A percentile compares a stretch with the other conserved stretches of the same genome.
Conservation (phyloP, 2,329 filamentous ascomycete species). For the Epichloe typhina region DNA sequence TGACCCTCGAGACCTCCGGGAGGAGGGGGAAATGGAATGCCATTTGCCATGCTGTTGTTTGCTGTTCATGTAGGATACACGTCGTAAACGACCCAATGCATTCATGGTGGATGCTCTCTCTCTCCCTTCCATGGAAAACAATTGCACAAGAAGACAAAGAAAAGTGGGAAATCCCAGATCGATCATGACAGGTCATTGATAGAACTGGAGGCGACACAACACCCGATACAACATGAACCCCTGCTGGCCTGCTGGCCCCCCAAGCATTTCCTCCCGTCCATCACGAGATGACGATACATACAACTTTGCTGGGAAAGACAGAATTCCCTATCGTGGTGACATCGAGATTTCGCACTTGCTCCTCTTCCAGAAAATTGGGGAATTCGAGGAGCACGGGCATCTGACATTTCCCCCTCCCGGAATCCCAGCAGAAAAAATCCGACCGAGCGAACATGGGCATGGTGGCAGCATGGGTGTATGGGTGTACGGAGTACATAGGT, state of each 20-base stretch:
- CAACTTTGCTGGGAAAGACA: not conserved
- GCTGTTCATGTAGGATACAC: not conserved
- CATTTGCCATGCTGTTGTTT: not conserved
- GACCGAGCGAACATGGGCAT: too few relatives aligned
- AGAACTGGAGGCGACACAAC: not conserved
- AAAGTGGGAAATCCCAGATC: not conserved
- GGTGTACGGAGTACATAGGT: too few relatives aligned
- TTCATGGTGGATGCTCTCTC: not conserved
- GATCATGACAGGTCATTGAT: not conserved
- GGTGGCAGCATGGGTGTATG: too few relatives aligned
- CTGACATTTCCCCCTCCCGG: not conserved
- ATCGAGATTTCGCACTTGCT: not conserved
- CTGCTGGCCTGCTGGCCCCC: too few relatives aligned
- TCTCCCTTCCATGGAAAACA: not conserved
- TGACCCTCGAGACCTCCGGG: too few relatives aligned
- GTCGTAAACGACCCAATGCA: not conserved
- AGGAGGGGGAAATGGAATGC: not conserved
- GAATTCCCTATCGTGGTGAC: not conserved
- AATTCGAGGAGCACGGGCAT: not conserved
- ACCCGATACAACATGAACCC: too few relatives aligned
- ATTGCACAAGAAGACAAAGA: not conserved
- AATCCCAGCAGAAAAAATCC: not conserved
- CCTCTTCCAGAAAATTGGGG: not conserved
- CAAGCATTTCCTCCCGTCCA: too few relatives aligned
- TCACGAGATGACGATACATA: too few relatives aligned